Conservation (phyloP, 257 asterid species). For the Vinca minor region DNA sequence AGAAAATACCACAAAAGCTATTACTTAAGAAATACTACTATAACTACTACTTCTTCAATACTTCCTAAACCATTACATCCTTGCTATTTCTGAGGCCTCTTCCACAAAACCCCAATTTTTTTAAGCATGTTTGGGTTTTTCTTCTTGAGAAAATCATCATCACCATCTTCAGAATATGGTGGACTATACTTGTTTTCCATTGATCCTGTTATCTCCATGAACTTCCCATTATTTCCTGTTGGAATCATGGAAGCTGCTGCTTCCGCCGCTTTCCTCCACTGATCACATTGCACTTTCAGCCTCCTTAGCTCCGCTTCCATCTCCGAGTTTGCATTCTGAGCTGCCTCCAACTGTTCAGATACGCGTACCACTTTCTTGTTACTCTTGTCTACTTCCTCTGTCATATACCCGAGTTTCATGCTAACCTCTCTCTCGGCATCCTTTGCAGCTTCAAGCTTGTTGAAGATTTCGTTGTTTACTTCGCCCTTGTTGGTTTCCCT, state of each 20-base stretch:
- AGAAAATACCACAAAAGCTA: neutral
- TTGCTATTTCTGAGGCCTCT: constrained; percentile 68
- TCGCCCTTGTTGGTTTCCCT: constrained; percentile 21
- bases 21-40: no score
- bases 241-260: constrained; percentile 85
- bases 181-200: constrained; percentile 68
- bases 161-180: constrained; percentile 62
- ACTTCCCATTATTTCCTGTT: constrained; percentile 56
- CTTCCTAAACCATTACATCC: neutral
- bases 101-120: constrained; percentile 75
- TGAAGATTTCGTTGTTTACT: constrained; percentile 5
- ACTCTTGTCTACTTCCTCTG: constrained; percentile 60
- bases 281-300: constrained; percentile 80
- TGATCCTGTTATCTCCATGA: constrained; percentile 68
- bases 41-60: neutral
- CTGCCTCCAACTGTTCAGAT: constrained; percentile 64
- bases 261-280: constrained; percentile 99
- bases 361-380: constrained; percentile 37
- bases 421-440: constrained; percentile 57
- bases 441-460: constrained; percentile 38
- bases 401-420: constrained; percentile 43
- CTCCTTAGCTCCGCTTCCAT: constrained; percentile 70
- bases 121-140: constrained; percentile 71
- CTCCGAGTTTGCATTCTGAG: constrained; percentile 57
- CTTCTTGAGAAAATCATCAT: constrained; percentile 65